phyloP scores from a whole-genome alignment of 1,284 basidiomycete species.

The Rhodotorula sp. region DNA sequence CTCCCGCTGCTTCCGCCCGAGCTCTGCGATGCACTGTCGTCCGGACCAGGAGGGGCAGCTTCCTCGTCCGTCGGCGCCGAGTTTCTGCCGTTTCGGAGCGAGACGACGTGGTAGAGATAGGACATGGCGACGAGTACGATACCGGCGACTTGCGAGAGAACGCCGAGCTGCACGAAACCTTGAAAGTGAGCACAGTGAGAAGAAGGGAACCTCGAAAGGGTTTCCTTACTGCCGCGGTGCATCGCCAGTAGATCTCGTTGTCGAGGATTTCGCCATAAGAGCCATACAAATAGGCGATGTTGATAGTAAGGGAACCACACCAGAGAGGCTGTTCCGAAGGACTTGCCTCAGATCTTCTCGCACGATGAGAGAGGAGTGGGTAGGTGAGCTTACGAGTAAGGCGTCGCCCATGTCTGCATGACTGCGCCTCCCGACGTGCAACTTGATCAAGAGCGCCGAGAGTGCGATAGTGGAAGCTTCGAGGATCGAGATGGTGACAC shows the following conservation, averaged over 20 bases:
- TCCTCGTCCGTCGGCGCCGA: not conserved
- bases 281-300: conserved; percentile 3
- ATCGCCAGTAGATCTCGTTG: not conserved
- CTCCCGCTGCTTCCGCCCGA: too few relatives aligned
- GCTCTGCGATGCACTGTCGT: not conserved
- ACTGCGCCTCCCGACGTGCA: not conserved
- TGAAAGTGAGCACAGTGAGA: not conserved
- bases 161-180: not conserved
- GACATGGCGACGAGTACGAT: conserved; percentile 3
- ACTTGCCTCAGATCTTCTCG: not conserved
- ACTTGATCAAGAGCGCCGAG: not conserved
- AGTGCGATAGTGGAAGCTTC: conserved; percentile 5
- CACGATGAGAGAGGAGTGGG: not conserved
- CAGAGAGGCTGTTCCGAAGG: not conserved
- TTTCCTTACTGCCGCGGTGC: not conserved
- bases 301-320: not conserved
- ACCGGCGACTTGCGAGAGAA: not conserved
- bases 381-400: not conserved
- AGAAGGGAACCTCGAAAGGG: not conserved
- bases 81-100: not conserved
- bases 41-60: not conserved
- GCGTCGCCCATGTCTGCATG: not conserved
- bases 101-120: conserved; percentile 3
- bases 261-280: not conserved
- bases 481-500: not conserved